Conservation (phyloP, 1,284 basidiomycete genomes). For the Cryptococcus sp. region DNA sequence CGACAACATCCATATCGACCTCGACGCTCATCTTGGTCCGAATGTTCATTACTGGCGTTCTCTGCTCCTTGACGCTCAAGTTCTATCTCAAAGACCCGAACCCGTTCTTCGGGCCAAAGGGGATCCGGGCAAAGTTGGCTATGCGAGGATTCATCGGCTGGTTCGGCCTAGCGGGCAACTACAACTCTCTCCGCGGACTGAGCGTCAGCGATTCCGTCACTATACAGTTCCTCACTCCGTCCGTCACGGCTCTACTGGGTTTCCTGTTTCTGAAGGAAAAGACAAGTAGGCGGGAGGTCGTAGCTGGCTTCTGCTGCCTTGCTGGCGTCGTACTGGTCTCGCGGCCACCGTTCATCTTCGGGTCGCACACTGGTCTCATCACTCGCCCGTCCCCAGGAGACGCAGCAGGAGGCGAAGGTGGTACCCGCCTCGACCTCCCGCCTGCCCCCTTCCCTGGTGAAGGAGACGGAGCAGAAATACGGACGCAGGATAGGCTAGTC, state of each 20-base stretch:
- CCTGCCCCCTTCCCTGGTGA: constrained; percentile 12
- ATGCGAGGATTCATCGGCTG: constrained; percentile 65
- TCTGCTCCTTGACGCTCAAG: constrained; percentile 57
- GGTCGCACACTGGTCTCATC: constrained; percentile 43
- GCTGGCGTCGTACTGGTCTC: constrained; percentile 67
- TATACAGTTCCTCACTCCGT: constrained; percentile 72
- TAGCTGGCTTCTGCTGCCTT: constrained; percentile 66
- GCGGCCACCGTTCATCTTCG: constrained; percentile 62
- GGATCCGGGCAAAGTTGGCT: constrained; percentile 62
- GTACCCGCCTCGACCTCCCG: constrained; percentile 18
- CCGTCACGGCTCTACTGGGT: constrained; percentile 68
- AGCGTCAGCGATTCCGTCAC: constrained; percentile 74
- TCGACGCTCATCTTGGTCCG: constrained; percentile 44
- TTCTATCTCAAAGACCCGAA: constrained; percentile 60
- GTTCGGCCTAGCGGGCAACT: constrained; percentile 53
- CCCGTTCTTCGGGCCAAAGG: constrained; percentile 68
- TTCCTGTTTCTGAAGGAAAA: constrained; percentile 68
- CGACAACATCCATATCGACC: constrained; percentile 38
- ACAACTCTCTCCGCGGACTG: constrained; percentile 68
- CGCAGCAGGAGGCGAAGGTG: constrained; percentile 29
- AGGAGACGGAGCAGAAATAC: constrained; percentile 21
- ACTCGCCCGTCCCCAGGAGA: too few species aligned
- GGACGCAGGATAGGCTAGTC: constrained; percentile 10
- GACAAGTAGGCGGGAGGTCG: constrained; percentile 62
- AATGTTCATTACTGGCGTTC: constrained; percentile 56